Evolutionary conservation across 23 red algal species (phyloP).

Genomic region (Gracilaria domingensis): DNA sequence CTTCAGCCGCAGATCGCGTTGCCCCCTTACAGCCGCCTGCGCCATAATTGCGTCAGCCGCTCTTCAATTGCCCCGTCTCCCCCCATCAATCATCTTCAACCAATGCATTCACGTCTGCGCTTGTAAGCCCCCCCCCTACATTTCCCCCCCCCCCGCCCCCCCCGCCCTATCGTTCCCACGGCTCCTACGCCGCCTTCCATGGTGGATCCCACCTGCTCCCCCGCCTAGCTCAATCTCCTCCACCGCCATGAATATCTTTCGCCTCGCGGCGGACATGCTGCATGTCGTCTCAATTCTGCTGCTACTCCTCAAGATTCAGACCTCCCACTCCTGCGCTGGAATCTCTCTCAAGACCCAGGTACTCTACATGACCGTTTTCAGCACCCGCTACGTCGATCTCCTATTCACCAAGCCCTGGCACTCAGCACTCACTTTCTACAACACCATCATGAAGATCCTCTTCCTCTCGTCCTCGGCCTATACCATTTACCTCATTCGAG

Average conservation of each 20-base stretch:
- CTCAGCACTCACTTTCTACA: constrained; percentile 86
- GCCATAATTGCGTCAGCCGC: constrained; percentile 13
- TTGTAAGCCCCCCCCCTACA: background rate
- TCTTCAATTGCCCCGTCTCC: background rate
- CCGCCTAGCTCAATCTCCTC: background rate
- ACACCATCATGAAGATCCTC: constrained; percentile 98
- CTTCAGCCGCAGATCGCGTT: constrained; percentile 10
- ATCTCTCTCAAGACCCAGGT: constrained; percentile 91
- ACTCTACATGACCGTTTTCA: constrained; percentile 95
- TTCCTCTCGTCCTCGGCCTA: constrained; percentile 92
- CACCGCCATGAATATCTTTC: constrained; percentile 93
- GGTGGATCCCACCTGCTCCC: background rate
- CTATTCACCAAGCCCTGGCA: constrained; percentile 87
- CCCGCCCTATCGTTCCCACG: background rate
- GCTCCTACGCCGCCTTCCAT: background rate
- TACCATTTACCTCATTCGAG: constrained; percentile 89
- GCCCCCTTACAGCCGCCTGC: background rate
- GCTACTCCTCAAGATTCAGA: constrained; percentile 95
- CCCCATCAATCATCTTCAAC: constrained; percentile 9
- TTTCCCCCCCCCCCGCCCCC: background rate
- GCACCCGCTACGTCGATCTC: constrained; percentile 95
- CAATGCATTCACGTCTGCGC: too few species aligned
- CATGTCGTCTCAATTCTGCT: constrained; percentile 91
- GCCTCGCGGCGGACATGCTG: constrained; percentile 90
- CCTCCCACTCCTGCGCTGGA: constrained; percentile 79